Evolutionary conservation across 352 stramenopile genomes (phyloP), one percentile per base, ranked within the genome.

Genomic region (Pythium sukuiense): DNA sequence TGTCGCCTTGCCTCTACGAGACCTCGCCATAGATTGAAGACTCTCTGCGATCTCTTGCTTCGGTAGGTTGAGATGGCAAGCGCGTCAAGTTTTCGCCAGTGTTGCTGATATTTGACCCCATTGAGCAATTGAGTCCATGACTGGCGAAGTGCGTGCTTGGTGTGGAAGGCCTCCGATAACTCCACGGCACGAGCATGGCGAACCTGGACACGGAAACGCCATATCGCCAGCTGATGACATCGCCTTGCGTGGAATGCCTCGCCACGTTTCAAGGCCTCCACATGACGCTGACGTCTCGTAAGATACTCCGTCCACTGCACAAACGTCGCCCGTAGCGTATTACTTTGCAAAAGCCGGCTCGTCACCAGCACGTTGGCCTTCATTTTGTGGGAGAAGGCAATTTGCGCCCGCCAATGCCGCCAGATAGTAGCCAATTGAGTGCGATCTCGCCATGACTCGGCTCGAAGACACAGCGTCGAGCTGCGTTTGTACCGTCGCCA

Each of bases 401-500:
- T 33, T 33, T 63, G 62, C 6, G 58, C 43, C 35, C 45, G 41
- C 62, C 62, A 69, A 26, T 58, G 29, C 16, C 54, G 30, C 54
- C 43, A 69, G 12, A 63, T 58, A 14, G 2, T 26, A 18, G 7
- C 5, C 6, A 33, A 2, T 16, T 52, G 39, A 3, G 2, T 54
- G 6, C 27, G 30, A 0, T 11, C 7, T 3, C 26, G 54, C 62
- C 62, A 69, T 18, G 18, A 24, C 9, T 43, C 14, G 0, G 62
- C 62, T 46, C 45, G 29, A 8, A 9, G 11, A 20, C 12, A 13
- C 7, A 69, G 33, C 7, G 62, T 63, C 2, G 16, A 24, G 6
- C 6, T 26, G 12, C 62, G 35, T 49, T 63, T 69, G 35, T 69
- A 69, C 20, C 62, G 55, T 12, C 55, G 29, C 62, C 62, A 69